Percentiles rank a stretch among this genome's conserved stretches.
phyloP scores from a whole-genome alignment of 2,329 filamentous ascomycete genomes.

The Leptographium radiaticola region DNA sequence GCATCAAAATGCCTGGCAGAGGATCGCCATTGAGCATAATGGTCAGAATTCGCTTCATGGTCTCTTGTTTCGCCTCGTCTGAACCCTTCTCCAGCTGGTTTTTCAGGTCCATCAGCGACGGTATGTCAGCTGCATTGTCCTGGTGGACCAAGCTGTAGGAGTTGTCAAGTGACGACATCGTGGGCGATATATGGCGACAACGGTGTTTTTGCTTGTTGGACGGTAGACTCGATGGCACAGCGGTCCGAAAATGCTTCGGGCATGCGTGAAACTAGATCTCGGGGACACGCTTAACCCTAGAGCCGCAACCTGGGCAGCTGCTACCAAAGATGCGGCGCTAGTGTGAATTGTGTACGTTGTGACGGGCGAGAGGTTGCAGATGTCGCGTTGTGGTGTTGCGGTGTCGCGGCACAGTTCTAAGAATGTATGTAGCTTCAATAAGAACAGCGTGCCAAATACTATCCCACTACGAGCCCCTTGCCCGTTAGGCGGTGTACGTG shows the following conservation, averaged over 20 bases:
- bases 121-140: constrained; percentile 92
- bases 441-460: constrained; percentile 13
- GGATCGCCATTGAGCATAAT: constrained; percentile 98
- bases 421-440: background rate
- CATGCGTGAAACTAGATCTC: background rate
- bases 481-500: constrained; percentile 10
- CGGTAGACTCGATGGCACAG: background rate
- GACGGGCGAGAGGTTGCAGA: background rate
- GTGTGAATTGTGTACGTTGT: background rate
- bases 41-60: constrained; percentile 90
- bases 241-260: background rate
- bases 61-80: constrained; percentile 86
- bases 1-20: constrained; percentile 92
- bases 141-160: constrained; percentile 94
- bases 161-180: constrained; percentile 85
- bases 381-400: background rate
- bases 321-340: constrained; percentile 3
- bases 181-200: constrained; percentile 21
- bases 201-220: background rate
- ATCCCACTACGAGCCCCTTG: constrained; percentile 6
- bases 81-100: constrained; percentile 87
- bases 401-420: background rate
- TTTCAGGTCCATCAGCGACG: constrained; percentile 79
- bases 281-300: background rate
- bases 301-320: constrained; percentile 3